phyloP scores from a whole-genome alignment of 2,329 filamentous ascomycete genomes.

The Fusarium phyllophilum region DNA sequence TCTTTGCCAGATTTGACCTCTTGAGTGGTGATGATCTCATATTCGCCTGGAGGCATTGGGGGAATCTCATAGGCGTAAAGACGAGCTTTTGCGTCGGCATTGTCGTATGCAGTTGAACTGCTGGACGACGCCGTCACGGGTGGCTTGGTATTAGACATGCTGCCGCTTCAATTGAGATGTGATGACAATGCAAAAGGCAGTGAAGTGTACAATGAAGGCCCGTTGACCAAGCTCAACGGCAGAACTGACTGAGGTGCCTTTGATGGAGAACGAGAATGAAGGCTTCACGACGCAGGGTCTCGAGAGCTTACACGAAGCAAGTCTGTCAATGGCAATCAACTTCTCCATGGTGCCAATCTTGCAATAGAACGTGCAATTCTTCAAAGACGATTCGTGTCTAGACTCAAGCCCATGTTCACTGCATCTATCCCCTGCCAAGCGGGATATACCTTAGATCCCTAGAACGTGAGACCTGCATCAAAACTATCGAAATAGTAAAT shows the following conservation, averaged over 20 bases:
- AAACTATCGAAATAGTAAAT: background rate
- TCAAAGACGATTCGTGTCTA: background rate
- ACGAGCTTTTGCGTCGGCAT: background rate
- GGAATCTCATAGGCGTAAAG: background rate
- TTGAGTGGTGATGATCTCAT: background rate
- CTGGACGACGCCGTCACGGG: background rate
- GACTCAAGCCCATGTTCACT: background rate
- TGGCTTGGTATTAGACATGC: background rate
- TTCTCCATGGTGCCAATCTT: background rate
- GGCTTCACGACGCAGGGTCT: background rate
- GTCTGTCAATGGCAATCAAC: background rate
- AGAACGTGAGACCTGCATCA: background rate
- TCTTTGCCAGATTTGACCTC: background rate
- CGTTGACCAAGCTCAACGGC: background rate
- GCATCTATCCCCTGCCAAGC: background rate
- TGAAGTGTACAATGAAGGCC: fast-evolving
- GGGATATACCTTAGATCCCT: background rate
- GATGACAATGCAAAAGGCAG: fast-evolving
- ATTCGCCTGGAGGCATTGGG: background rate
- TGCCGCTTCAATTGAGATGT: background rate
- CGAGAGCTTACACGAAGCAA: background rate
- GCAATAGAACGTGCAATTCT: background rate
- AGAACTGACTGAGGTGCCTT: background rate
- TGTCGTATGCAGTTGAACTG: background rate
- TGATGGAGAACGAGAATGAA: background rate